Evolutionary conservation across 768 basidiomycete species (phyloP).

Genomic region (Boletus rubescentipes): DNA sequence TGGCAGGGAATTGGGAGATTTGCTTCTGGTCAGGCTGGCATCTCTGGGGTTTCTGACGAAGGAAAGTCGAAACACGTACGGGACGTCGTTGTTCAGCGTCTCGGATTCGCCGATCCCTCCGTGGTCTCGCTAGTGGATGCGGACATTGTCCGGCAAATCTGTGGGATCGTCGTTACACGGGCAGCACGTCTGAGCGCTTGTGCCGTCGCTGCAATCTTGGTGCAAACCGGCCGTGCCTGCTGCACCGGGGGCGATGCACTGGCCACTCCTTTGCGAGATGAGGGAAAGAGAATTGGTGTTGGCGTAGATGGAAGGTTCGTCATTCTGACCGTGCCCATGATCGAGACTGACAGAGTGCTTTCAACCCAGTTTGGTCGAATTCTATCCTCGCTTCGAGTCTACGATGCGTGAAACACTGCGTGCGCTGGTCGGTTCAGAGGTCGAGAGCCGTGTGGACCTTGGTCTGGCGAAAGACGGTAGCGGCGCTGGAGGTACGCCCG

Average conservation of each 20-base stretch:
- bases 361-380: slow-evolving; percentile 72
- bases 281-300: slow-evolving; percentile 61
- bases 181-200: slow-evolving; percentile 84
- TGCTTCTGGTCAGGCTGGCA: slow-evolving; percentile 21
- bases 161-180: slow-evolving; percentile 72
- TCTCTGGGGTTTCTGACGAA: slow-evolving; percentile 1
- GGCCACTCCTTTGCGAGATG: slow-evolving; percentile 23
- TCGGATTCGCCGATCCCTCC: slow-evolving; percentile 52
- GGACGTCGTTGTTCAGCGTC: slow-evolving; percentile 56
- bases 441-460: slow-evolving; percentile 78
- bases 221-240: slow-evolving; percentile 74
- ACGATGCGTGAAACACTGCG: slow-evolving; percentile 72
- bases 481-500: slow-evolving; percentile 87
- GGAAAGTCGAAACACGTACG: slow-evolving; percentile 55
- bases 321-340: not conserved
- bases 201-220: slow-evolving; percentile 81
- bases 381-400: slow-evolving; percentile 85
- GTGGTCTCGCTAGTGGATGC: slow-evolving; percentile 61
- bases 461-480: slow-evolving; percentile 97
- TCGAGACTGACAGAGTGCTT: not conserved
- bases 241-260: slow-evolving; percentile 38
- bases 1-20: slow-evolving; percentile 52
- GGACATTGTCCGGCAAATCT: slow-evolving; percentile 81
- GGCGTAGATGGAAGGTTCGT: slow-evolving; percentile 91
- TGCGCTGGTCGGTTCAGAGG: slow-evolving; percentile 73